Conservation (phyloP, 495 filamentous ascomycete species). For the Sordaria brevicollis region DNA sequence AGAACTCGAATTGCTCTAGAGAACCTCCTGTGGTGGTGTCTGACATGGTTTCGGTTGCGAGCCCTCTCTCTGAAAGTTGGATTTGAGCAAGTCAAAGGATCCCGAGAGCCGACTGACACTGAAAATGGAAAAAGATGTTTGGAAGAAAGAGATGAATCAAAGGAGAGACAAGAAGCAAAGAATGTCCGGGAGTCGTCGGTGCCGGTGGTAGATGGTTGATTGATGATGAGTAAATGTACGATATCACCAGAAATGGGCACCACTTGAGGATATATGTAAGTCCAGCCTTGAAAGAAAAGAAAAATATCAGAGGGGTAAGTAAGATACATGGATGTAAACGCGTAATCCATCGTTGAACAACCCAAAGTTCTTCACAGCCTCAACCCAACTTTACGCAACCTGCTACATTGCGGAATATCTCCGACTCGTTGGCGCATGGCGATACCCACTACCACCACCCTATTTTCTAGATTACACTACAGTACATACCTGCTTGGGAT, state of each 20-base stretch:
- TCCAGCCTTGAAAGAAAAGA: too few relatives aligned
- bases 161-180: not conserved
- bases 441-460: not conserved
- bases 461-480: too few relatives aligned
- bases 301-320: not conserved
- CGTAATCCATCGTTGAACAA: not conserved
- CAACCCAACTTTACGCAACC: not conserved
- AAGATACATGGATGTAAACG: not conserved
- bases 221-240: not conserved
- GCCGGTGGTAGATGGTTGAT: not conserved
- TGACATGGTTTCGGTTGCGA: slow-evolving; percentile 3
- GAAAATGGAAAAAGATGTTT: not conserved
- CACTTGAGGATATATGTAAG: not conserved
- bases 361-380: not conserved
- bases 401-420: not conserved
- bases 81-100: too few relatives aligned
- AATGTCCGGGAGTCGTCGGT: not conserved
- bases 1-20: slow-evolving; percentile 19
- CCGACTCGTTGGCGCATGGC: not conserved
- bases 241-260: not conserved
- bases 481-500: not conserved
- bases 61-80: too few relatives aligned
- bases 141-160: not conserved
- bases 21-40: slow-evolving; percentile 1
- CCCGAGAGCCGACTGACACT: too few relatives aligned